Percentiles rank a stretch among this genome's conserved stretches.
Evolutionary conservation across 305 asterid species (phyloP).

Genomic region (Solanum hybrid): DNA sequence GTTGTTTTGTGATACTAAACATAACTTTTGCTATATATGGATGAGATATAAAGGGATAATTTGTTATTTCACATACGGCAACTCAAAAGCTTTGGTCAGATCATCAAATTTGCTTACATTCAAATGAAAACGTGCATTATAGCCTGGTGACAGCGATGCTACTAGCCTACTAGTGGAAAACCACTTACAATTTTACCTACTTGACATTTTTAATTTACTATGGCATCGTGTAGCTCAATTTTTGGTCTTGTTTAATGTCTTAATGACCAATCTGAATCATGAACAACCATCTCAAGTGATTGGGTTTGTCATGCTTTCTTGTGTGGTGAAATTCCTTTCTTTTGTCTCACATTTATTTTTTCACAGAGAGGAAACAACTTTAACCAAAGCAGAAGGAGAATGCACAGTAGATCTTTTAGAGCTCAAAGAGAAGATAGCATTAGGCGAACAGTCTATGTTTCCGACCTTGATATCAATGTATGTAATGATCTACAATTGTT

Average conservation of each 20-base stretch:
- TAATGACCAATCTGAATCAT: background rate
- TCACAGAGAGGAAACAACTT: constrained; percentile 60
- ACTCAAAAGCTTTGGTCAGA: background rate
- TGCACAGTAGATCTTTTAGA: constrained; percentile 56
- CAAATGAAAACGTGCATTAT: background rate
- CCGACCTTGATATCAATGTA: constrained; percentile 80
- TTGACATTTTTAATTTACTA: background rate
- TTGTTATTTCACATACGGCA: background rate
- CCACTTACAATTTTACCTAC: background rate
- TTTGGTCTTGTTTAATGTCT: background rate
- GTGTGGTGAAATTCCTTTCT: background rate
- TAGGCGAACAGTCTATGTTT: constrained; percentile 91
- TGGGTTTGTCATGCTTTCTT: background rate
- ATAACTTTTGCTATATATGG: background rate
- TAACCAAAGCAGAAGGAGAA: constrained; percentile 53
- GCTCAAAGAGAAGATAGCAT: constrained; percentile 94
- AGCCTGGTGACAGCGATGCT: background rate
- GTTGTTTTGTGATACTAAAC: background rate
- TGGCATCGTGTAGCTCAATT: background rate
- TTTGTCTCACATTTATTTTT: background rate
- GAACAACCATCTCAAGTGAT: background rate
- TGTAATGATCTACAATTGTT: constrained; percentile 5
- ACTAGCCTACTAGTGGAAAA: background rate
- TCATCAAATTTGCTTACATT: background rate
- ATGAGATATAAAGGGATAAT: background rate